Conservation (phyloP, 768 basidiomycete species). For the Hebeloma cylindrosporum region DNA sequence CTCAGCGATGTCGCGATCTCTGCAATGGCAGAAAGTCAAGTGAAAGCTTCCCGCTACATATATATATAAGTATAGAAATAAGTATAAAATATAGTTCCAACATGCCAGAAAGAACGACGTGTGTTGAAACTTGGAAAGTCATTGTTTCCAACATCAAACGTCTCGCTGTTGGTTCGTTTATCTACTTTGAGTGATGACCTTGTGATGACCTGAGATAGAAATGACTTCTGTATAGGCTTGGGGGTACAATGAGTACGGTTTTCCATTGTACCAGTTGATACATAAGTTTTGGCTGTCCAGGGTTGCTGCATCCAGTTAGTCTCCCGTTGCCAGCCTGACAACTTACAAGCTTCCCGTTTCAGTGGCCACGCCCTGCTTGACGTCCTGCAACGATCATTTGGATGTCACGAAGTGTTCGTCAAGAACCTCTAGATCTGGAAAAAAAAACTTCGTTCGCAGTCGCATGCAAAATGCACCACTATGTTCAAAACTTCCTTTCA, state of each 20-base stretch:
- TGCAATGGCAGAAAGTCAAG: too few relatives aligned
- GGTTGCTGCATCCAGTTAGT: slow-evolving; percentile 63
- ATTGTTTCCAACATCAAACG: too few relatives aligned
- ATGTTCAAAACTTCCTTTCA: slow-evolving; percentile 59
- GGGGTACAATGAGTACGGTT: slow-evolving; percentile 51
- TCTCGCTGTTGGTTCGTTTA: slow-evolving; percentile 57
- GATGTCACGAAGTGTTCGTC: slow-evolving; percentile 81
- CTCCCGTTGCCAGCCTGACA: not conserved
- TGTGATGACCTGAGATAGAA: not conserved
- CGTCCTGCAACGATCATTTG: slow-evolving; percentile 78
- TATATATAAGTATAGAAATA: too few relatives aligned
- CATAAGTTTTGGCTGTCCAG: slow-evolving; percentile 35
- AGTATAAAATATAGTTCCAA: too few relatives aligned
- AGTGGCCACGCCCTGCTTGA: slow-evolving; percentile 82
- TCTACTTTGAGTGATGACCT: slow-evolving; percentile 8
- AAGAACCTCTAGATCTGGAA: not conserved
- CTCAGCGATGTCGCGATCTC: too few relatives aligned
- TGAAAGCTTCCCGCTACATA: too few relatives aligned
- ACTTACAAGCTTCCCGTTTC: slow-evolving; percentile 7
- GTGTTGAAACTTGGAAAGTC: too few relatives aligned
- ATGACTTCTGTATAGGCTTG: slow-evolving; percentile 46
- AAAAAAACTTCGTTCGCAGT: slow-evolving; percentile 32
- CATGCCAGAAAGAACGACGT: too few relatives aligned
- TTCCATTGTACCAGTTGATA: not conserved
- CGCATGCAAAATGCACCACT: slow-evolving; percentile 71